phyloP scores from a whole-genome alignment of 2,329 filamentous ascomycete genomes.

The Neopestalotiopsis clavispora region DNA sequence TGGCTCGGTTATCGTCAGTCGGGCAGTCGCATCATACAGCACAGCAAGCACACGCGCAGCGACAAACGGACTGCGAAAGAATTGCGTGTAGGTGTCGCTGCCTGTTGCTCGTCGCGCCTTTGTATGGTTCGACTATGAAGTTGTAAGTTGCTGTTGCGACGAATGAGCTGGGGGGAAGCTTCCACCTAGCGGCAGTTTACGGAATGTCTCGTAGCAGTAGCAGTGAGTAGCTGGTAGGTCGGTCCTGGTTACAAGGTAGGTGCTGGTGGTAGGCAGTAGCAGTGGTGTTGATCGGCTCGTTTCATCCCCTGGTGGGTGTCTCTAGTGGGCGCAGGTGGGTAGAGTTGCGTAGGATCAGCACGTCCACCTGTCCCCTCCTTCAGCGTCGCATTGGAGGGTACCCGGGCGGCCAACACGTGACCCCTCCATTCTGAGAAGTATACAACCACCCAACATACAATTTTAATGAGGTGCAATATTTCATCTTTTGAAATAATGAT shows the following conservation, averaged over 20 bases:
- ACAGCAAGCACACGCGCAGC: neutral
- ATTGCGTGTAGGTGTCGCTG: neutral
- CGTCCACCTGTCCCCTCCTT: neutral
- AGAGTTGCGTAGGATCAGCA: neutral
- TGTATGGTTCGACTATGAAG: neutral
- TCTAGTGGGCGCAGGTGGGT: neutral
- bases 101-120: neutral
- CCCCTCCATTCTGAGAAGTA: neutral
- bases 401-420: constrained; percentile 3
- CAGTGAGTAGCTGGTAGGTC: neutral
- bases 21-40: constrained; percentile 16
- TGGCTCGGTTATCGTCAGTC: constrained; percentile 7
- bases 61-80: neutral
- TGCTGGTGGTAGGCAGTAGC: neutral
- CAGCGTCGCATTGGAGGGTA: neutral
- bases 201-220: too few relatives aligned
- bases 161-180: neutral
- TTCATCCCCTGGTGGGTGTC: neutral
- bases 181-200: too few relatives aligned
- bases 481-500: neutral
- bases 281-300: constrained; percentile 1
- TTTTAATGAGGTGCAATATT: neutral
- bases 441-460: neutral
- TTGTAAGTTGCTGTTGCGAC: neutral
- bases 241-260: neutral